These are phyloP conservation scores for Wickerhamomyces sp. DNA, from an alignment of 1,139 yeast species.

Conservation along the genomic window DNA sequence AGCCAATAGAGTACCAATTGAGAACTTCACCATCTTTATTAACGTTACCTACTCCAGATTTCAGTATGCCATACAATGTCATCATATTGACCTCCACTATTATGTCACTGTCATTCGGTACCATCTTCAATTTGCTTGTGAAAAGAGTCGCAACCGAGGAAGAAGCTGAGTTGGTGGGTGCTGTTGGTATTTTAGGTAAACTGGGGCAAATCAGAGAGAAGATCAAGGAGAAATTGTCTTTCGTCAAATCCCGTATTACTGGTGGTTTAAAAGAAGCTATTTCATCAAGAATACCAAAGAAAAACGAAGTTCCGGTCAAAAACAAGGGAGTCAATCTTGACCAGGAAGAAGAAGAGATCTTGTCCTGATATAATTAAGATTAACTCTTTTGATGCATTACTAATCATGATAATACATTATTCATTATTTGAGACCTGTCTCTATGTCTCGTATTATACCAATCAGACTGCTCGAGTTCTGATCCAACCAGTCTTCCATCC, in stretches of 20 bases:
- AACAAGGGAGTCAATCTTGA: too few relatives aligned
- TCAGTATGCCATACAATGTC: slow-evolving; percentile 98
- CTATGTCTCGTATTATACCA: slow-evolving; percentile 13
- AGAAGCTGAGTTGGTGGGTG: slow-evolving; percentile 33
- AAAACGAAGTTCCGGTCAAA: neutral
- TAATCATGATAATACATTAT: too few relatives aligned
- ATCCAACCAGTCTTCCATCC: slow-evolving; percentile 36
- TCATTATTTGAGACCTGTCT: slow-evolving; percentile 13
- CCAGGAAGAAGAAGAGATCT: too few relatives aligned
- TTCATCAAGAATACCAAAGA: neutral
- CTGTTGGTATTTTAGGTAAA: neutral
- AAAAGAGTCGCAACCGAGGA: slow-evolving; percentile 75
- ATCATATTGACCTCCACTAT: slow-evolving; percentile 91
- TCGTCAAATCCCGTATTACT: too few relatives aligned
- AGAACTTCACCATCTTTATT: slow-evolving; percentile 83
- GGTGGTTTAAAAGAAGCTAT: neutral
- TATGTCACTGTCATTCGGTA: slow-evolving; percentile 88
- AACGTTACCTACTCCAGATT: slow-evolving; percentile 94
- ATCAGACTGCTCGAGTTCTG: slow-evolving; percentile 9
- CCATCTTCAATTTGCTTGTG: slow-evolving; percentile 71
- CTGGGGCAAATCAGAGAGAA: slow-evolving; percentile 4
- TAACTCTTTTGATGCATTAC: too few relatives aligned
- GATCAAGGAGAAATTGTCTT: slow-evolving; percentile 1
- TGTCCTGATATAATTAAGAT: too few relatives aligned
- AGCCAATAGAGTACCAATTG: slow-evolving; percentile 44